A percentile compares a stretch with the other conserved stretches of the same genome.
These are phyloP conservation scores for Ambrosia hybrid DNA, from an alignment of 140 eudicot species.

Conservation along the genomic window DNA sequence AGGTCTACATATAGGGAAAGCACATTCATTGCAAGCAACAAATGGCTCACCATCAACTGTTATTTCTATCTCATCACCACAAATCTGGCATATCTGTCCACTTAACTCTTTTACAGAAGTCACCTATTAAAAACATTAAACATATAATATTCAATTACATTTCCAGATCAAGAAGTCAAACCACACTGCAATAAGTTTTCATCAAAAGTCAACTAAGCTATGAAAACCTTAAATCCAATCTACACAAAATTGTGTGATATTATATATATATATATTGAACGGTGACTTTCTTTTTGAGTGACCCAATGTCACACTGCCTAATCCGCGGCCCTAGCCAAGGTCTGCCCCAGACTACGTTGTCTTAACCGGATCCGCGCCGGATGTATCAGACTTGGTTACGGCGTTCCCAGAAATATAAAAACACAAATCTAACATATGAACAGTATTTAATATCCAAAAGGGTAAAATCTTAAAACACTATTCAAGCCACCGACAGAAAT, in stretches of 20 bases:
- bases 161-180: slow-evolving; percentile 41
- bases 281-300: too few species aligned
- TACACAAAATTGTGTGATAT: too few species aligned
- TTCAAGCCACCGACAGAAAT: slow-evolving; percentile 43
- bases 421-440: slow-evolving; percentile 23
- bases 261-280: too few species aligned
- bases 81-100: not conserved
- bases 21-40: slow-evolving; percentile 4
- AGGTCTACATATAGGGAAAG: not conserved
- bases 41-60: slow-evolving; percentile 38
- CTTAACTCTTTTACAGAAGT: not conserved
- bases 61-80: slow-evolving; percentile 47
- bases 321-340: too few species aligned
- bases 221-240: slow-evolving; percentile 1
- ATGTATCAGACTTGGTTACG: too few species aligned
- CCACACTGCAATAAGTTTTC: slow-evolving; percentile 1
- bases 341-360: too few species aligned
- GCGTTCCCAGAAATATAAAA: too few species aligned
- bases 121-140: slow-evolving; percentile 3
- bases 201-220: slow-evolving; percentile 23
- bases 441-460: slow-evolving; percentile 22
- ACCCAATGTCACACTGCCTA: too few species aligned
- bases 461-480: too few species aligned
- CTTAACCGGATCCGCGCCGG: too few species aligned
- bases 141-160: not conserved